Evolutionary conservation across 805 yeast species (phyloP).

Genomic region (Nakazawaea pomicola): DNA sequence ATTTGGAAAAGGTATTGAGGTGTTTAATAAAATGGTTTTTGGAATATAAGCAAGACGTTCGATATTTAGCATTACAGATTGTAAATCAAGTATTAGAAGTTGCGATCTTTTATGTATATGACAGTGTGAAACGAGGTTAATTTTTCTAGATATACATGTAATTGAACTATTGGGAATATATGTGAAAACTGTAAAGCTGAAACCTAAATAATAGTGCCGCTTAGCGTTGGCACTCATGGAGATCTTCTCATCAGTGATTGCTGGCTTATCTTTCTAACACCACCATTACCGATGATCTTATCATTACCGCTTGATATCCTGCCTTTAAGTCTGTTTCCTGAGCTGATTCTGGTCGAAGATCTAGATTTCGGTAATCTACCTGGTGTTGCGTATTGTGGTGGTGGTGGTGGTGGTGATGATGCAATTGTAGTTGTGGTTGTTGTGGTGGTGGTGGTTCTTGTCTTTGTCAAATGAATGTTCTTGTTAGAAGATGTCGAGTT

Average conservation of each 20-base stretch:
- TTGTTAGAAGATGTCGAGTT: conserved; percentile 20
- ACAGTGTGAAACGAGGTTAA: too few species aligned
- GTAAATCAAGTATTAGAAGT: too few species aligned
- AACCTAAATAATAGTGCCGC: too few species aligned
- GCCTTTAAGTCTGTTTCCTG: conserved; percentile 16
- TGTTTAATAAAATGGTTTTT: conserved; percentile 23
- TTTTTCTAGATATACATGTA: too few species aligned
- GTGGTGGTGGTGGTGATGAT: conserved; percentile 25
- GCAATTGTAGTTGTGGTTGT: conserved; percentile 30
- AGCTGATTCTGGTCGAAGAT: conserved; percentile 18
- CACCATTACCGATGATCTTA: conserved; percentile 28
- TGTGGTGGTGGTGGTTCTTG: conserved; percentile 46
- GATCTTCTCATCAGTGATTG: conserved; percentile 12
- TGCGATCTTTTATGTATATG: too few species aligned
- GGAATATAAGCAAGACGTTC: too few species aligned
- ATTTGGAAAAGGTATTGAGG: conserved; percentile 55
- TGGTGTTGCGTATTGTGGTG: conserved; percentile 9
- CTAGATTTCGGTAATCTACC: conserved; percentile 25
- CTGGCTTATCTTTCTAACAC: conserved; percentile 31
- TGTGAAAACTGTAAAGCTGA: too few species aligned
- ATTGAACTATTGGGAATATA: too few species aligned
- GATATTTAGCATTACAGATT: too few species aligned
- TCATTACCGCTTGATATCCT: conserved; percentile 23
- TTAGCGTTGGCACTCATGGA: too few species aligned
- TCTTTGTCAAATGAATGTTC: conserved; percentile 36